These are phyloP conservation scores for Sisymbrium irio DNA, from an alignment of 345 rosid genomes.

Conservation along the genomic window DNA sequence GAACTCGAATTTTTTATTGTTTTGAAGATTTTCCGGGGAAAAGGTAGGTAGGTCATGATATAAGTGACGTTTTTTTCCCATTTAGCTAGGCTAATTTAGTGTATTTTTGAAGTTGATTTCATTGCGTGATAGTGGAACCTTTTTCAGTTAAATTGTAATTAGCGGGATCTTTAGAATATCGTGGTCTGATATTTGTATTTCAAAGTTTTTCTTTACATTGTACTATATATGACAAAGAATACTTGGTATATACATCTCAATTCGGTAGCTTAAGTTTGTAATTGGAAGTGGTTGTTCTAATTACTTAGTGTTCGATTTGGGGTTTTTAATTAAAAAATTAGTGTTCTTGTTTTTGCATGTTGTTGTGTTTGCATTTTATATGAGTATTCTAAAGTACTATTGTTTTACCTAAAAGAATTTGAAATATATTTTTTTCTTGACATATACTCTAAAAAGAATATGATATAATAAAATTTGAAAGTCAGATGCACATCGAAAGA, in stretches of 20 bases:
- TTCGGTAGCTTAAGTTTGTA: not conserved
- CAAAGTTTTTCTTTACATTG: not conserved
- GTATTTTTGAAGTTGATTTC: not conserved
- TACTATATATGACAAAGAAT: not conserved
- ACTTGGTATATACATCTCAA: not conserved
- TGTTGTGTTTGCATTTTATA: not conserved
- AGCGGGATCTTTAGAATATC: not conserved
- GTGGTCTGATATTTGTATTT: not conserved
- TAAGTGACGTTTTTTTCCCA: constrained; percentile 12
- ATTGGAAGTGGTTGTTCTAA: not conserved
- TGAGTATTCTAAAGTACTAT: not conserved
- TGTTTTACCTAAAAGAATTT: not conserved
- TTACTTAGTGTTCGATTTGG: not conserved
- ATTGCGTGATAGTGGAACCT: not conserved
- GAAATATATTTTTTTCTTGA: not conserved
- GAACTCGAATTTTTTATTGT: constrained; percentile 15
- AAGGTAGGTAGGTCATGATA: constrained; percentile 32
- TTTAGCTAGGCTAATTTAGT: not conserved
- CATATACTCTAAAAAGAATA: not conserved
- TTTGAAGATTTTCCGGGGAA: constrained; percentile 22
- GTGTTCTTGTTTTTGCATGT: not conserved
- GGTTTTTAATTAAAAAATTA: not conserved
- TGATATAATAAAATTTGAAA: not conserved
- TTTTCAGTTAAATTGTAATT: not conserved
- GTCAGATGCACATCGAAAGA: not conserved